Percentiles rank a stretch among this genome's conserved stretches.
phyloP scores from a whole-genome alignment of 768 basidiomycete species.

The Ephemerocybe angulata region DNA sequence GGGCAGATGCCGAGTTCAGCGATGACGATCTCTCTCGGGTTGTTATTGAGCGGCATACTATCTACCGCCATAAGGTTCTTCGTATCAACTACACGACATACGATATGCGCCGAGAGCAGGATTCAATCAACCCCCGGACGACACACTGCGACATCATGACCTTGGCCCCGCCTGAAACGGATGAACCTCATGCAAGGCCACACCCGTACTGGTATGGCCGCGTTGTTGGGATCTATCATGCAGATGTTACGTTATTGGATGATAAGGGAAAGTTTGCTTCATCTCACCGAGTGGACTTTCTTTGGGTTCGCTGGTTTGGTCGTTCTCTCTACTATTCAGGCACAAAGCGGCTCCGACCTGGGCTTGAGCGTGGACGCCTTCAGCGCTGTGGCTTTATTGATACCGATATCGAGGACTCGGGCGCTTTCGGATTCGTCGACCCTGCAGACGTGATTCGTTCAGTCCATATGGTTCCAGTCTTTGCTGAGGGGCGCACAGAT shows the following conservation, averaged over 20 bases:
- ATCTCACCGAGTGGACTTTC: slow-evolving; percentile 18
- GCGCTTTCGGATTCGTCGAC: slow-evolving; percentile 45
- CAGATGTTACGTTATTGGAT: background rate
- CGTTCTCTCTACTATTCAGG: slow-evolving; percentile 1
- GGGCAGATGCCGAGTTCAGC: slow-evolving; percentile 20
- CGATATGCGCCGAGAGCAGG: slow-evolving; percentile 37
- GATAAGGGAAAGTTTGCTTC: background rate
- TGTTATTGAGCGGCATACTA: slow-evolving; percentile 12
- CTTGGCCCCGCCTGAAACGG: slow-evolving; percentile 18
- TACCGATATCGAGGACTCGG: slow-evolving; percentile 12
- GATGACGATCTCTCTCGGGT: slow-evolving; percentile 20
- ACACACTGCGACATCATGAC: slow-evolving; percentile 35
- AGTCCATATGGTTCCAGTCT: slow-evolving; percentile 42
- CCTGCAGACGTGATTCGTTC: slow-evolving; percentile 37
- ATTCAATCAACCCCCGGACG: slow-evolving; percentile 33
- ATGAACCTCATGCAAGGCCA: slow-evolving; percentile 4
- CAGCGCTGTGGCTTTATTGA: slow-evolving; percentile 33
- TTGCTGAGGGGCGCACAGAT: slow-evolving; percentile 18
- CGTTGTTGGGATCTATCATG: slow-evolving; percentile 18
- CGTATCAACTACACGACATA: slow-evolving; percentile 27
- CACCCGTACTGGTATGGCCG: slow-evolving; percentile 35
- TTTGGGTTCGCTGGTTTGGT: slow-evolving; percentile 25
- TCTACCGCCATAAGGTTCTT: slow-evolving; percentile 16
- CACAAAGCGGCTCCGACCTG: slow-evolving; percentile 11
- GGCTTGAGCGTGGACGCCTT: background rate